These are phyloP conservation scores for Entomortierella chlamydospora DNA, from an alignment of 192 early-diverging fungal genomes.

Conservation along the genomic window DNA sequence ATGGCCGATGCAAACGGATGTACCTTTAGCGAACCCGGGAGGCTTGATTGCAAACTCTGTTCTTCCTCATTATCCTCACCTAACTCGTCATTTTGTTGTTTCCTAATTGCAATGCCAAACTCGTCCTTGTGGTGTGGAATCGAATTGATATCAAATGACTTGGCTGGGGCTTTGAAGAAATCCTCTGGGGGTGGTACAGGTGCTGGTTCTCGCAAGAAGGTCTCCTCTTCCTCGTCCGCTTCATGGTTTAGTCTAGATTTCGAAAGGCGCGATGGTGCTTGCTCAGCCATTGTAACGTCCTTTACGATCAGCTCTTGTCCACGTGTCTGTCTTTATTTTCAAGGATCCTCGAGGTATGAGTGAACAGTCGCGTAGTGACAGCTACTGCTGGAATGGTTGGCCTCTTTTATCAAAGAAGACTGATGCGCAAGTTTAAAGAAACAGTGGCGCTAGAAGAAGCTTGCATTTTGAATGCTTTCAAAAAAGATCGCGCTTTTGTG, in stretches of 20 bases:
- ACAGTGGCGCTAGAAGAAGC: too few relatives aligned
- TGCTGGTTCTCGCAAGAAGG: not conserved
- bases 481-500: too few relatives aligned
- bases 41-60: not conserved
- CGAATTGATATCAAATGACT: not conserved
- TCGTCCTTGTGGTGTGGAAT: not conserved
- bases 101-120: not conserved
- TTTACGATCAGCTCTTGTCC: not conserved
- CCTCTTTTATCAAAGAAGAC: too few relatives aligned
- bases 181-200: not conserved
- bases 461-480: too few relatives aligned
- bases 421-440: too few relatives aligned
- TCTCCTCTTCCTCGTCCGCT: not conserved
- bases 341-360: not conserved
- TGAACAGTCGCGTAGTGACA: not conserved
- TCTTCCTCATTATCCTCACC: not conserved
- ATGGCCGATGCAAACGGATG: too few relatives aligned
- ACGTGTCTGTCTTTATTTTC: not conserved
- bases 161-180: not conserved
- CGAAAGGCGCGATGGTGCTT: slow-evolving; percentile 1
- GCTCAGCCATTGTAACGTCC: slow-evolving; percentile 10
- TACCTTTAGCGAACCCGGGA: not conserved
- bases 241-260: not conserved
- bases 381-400: not conserved
- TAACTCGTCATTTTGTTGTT: not conserved